phyloP scores from a whole-genome alignment of 139 green algal genomes.

The Yamagishiella unicocca region DNA sequence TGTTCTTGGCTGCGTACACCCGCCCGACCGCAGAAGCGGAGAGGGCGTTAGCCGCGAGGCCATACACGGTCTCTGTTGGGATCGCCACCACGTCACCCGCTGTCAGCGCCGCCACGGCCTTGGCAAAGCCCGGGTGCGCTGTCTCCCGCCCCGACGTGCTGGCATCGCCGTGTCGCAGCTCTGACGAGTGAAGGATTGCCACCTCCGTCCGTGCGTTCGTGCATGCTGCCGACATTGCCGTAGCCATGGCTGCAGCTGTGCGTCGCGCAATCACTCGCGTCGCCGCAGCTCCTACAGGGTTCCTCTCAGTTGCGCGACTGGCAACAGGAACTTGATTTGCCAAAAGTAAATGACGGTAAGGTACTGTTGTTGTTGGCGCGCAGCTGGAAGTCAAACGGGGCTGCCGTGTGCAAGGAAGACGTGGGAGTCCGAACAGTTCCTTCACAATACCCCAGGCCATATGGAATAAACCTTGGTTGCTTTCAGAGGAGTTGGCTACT shows the following conservation, averaged over 20 bases:
- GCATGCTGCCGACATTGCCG: not conserved
- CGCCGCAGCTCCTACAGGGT: too few relatives aligned
- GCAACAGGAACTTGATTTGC: too few relatives aligned
- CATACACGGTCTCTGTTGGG: constrained; percentile 76
- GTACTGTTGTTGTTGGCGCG: too few relatives aligned
- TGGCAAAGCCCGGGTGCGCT: not conserved
- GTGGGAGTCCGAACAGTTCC: too few relatives aligned
- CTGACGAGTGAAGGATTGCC: not conserved
- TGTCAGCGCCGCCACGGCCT: constrained; percentile 37
- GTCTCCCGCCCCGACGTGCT: not conserved
- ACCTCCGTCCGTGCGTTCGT: not conserved
- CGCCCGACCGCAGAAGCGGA: constrained; percentile 46
- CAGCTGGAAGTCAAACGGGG: too few relatives aligned
- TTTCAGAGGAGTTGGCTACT: too few relatives aligned
- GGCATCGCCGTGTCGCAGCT: not conserved
- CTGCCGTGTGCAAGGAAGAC: too few relatives aligned
- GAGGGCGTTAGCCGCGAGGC: constrained; percentile 65
- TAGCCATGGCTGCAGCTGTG: not conserved
- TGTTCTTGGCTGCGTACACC: constrained; percentile 69
- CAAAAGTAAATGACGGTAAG: too few relatives aligned
- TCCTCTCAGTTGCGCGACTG: too few relatives aligned
- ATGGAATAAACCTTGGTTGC: too few relatives aligned
- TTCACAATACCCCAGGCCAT: too few relatives aligned
- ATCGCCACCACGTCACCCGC: constrained; percentile 56
- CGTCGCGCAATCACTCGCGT: not conserved